Conservation (phyloP, 1,139 yeast species). For the Lodderomyces theae region DNA sequence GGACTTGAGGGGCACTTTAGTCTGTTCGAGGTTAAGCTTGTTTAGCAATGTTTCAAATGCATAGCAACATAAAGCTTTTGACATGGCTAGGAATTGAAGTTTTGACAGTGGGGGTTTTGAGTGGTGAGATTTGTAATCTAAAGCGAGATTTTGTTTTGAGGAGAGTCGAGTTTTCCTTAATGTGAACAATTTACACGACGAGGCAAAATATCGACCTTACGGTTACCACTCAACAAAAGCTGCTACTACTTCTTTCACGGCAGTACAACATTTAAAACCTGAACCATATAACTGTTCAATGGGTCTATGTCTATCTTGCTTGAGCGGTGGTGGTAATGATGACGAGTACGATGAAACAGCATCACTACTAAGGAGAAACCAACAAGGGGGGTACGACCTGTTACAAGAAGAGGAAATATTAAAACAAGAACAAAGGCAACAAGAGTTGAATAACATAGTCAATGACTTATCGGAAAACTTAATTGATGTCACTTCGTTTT, state of each 20-base stretch:
- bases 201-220: no score
- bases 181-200: not conserved
- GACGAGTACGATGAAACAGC: slow-evolving; percentile 41
- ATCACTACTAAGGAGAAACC: slow-evolving; percentile 28
- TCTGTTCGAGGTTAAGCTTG: slow-evolving; percentile 18
- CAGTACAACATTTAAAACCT: no score
- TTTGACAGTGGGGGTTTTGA: not conserved
- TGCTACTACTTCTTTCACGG: no score
- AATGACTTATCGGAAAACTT: slow-evolving; percentile 44
- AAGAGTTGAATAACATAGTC: slow-evolving; percentile 41
- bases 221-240: no score
- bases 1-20: slow-evolving; percentile 18
- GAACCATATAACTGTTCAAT: slow-evolving; percentile 18
- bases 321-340: slow-evolving; percentile 32
- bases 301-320: slow-evolving; percentile 53
- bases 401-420: slow-evolving; percentile 40
- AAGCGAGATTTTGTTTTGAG: no score
- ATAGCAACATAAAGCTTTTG: slow-evolving; percentile 36
- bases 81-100: slow-evolving; percentile 17
- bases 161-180: no score
- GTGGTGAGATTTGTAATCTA: not conserved
- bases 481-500: slow-evolving; percentile 44
- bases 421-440: slow-evolving; percentile 44
- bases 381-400: slow-evolving; percentile 32
- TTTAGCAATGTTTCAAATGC: slow-evolving; percentile 38